Percentiles rank a stretch among this genome's conserved stretches.
Conservation (phyloP, 768 basidiomycete genomes). For the Paxillus involutus region DNA sequence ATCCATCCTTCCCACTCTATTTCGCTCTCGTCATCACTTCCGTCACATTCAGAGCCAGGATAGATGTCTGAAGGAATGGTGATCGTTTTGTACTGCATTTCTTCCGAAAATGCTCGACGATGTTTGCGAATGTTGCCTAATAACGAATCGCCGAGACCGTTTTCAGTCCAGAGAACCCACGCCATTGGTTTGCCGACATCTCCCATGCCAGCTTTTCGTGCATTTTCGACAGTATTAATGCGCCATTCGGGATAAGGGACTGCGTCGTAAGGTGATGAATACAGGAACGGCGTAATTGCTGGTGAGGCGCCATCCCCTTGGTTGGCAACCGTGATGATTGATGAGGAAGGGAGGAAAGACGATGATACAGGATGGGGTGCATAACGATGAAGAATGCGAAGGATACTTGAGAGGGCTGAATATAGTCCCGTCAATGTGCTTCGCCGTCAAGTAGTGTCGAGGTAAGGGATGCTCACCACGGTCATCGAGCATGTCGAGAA, state of each 20-base stretch:
- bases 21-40: slow-evolving; percentile 47
- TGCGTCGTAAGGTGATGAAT: slow-evolving; percentile 32
- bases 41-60: slow-evolving; percentile 35
- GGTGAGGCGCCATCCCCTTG: slow-evolving; percentile 12
- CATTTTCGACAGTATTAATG: slow-evolving; percentile 44
- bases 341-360: slow-evolving; percentile 40
- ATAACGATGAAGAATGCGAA: slow-evolving; percentile 53
- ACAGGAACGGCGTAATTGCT: slow-evolving; percentile 24
- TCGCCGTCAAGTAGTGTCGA: background rate
- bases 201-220: slow-evolving; percentile 58
- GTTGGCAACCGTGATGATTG: slow-evolving; percentile 61
- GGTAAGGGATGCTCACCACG: slow-evolving; percentile 29
- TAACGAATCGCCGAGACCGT: slow-evolving; percentile 14
- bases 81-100: slow-evolving; percentile 22
- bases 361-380: slow-evolving; percentile 35
- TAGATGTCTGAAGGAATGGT: slow-evolving; percentile 2
- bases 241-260: slow-evolving; percentile 74
- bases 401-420: slow-evolving; percentile 48
- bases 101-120: slow-evolving; percentile 21
- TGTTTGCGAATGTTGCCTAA: slow-evolving; percentile 21
- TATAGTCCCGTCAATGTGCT: background rate
- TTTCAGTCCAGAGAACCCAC: slow-evolving; percentile 39
- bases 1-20: slow-evolving; percentile 70
- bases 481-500: slow-evolving; percentile 52
- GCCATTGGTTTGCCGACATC: slow-evolving; percentile 56